phyloP scores from a whole-genome alignment of 495 filamentous ascomycete genomes.

The Hypoxylon crocopeplum region DNA sequence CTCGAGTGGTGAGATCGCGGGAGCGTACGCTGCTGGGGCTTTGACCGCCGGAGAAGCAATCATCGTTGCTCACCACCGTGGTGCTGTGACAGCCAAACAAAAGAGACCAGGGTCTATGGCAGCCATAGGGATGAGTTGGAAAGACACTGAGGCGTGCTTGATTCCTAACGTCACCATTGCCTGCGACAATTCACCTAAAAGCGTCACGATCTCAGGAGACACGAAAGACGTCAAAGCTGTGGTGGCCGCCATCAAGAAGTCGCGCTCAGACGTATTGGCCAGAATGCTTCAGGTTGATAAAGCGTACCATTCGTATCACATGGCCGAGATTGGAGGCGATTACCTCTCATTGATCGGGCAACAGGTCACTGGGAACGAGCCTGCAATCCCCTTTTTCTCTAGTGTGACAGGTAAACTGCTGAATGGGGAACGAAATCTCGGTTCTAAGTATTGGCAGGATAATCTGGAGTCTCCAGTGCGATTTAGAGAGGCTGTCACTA shows the following conservation, averaged over 20 bases:
- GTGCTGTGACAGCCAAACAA: constrained; percentile 20
- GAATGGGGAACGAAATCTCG: constrained; percentile 8
- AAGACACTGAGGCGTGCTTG: constrained; percentile 34
- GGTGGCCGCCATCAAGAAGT: constrained; percentile 22
- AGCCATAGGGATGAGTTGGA: constrained; percentile 44
- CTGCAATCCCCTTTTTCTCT: constrained; percentile 37
- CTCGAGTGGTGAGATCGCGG: constrained; percentile 53
- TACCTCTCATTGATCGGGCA: constrained; percentile 35
- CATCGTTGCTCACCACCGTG: constrained; percentile 43
- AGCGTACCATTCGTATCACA: no score
- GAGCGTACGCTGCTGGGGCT: constrained; percentile 46
- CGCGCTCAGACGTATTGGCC: constrained; percentile 23
- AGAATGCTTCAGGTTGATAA: constrained; percentile 46
- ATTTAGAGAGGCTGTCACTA: constrained; percentile 41
- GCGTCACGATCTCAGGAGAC: constrained; percentile 48
- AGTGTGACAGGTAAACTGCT: constrained; percentile 40
- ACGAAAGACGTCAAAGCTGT: constrained; percentile 24
- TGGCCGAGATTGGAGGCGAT: constrained; percentile 28
- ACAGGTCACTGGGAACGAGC: constrained; percentile 17
- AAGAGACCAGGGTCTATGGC: constrained; percentile 46
- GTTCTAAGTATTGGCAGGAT: constrained; percentile 31
- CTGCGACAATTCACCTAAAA: constrained; percentile 50
- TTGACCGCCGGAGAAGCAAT: constrained; percentile 40
- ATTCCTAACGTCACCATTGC: constrained; percentile 41
- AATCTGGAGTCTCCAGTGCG: constrained; percentile 42